phyloP scores from a whole-genome alignment of 169 alveolate genomes.

The Theileria orientalis region DNA sequence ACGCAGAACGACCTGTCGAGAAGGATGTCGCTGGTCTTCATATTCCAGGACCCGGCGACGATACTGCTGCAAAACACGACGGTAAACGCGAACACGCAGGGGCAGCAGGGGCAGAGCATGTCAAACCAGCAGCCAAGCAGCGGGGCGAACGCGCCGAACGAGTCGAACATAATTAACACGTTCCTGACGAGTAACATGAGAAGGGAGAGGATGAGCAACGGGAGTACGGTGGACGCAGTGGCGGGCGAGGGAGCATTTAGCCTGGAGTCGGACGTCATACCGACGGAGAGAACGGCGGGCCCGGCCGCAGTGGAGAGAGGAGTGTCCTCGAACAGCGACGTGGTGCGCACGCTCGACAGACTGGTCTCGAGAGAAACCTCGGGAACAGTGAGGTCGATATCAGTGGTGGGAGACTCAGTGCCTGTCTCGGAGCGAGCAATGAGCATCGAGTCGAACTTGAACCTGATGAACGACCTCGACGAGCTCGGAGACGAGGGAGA shows the following conservation, averaged over 20 bases:
- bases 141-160: background rate
- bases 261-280: background rate
- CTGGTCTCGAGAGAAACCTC: slow-evolving; percentile 46
- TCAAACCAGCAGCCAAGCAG: background rate
- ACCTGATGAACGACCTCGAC: background rate
- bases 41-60: slow-evolving; percentile 74
- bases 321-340: background rate
- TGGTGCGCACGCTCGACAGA: slow-evolving; percentile 10
- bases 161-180: slow-evolving; percentile 1
- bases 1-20: slow-evolving; percentile 82
- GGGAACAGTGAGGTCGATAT: slow-evolving; percentile 39
- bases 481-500: background rate
- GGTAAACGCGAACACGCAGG: background rate
- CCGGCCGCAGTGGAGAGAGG: background rate
- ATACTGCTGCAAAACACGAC: slow-evolving; percentile 30
- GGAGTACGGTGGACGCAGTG: background rate
- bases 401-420: slow-evolving; percentile 21
- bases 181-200: slow-evolving; percentile 3
- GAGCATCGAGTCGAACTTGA: background rate
- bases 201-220: background rate
- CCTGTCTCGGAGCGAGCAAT: background rate
- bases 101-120: background rate
- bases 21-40: slow-evolving; percentile 85
- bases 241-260: background rate
- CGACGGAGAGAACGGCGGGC: background rate